phyloP scores from a whole-genome alignment of 1,284 basidiomycete genomes.

The Fomitopsis schrenkii region DNA sequence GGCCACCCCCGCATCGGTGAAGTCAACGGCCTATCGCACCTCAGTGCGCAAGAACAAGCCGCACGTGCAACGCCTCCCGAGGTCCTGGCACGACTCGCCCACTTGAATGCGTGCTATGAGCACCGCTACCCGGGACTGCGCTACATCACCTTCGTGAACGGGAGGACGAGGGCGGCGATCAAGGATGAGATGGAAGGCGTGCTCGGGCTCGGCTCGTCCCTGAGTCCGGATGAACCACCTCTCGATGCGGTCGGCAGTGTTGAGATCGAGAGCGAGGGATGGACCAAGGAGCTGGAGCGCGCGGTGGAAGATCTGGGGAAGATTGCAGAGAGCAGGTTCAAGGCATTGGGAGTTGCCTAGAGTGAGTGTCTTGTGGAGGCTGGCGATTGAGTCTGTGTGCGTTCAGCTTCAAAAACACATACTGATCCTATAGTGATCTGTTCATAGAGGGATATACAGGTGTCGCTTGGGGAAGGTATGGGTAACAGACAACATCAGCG shows the following conservation, averaged over 20 bases:
- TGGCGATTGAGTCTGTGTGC: neutral
- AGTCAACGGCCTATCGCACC: slow-evolving; percentile 61
- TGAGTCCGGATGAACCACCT: slow-evolving; percentile 38
- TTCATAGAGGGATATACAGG: neutral
- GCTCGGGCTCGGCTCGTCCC: slow-evolving; percentile 49
- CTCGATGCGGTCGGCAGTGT: slow-evolving; percentile 37
- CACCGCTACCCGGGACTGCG: slow-evolving; percentile 67
- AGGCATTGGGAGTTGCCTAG: slow-evolving; percentile 33
- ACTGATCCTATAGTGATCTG: neutral
- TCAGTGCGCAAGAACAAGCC: slow-evolving; percentile 80
- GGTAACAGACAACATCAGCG: neutral
- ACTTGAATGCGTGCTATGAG: slow-evolving; percentile 80
- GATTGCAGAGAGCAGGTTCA: slow-evolving; percentile 70
- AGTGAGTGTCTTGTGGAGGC: slow-evolving; percentile 1
- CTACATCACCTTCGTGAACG: slow-evolving; percentile 92
- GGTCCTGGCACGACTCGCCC: slow-evolving; percentile 55
- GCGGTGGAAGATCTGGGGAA: slow-evolving; percentile 70
- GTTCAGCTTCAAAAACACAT: too few relatives aligned
- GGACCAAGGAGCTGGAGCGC: slow-evolving; percentile 55
- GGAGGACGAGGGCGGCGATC: slow-evolving; percentile 67
- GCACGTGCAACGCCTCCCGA: slow-evolving; percentile 54
- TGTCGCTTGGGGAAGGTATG: neutral
- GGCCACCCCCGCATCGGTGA: slow-evolving; percentile 91
- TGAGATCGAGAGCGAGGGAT: slow-evolving; percentile 34
- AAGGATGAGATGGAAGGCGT: slow-evolving; percentile 75